Evolutionary conservation across 352 stramenopile genomes (phyloP).

Genomic region (Lagenidium sp.): DNA sequence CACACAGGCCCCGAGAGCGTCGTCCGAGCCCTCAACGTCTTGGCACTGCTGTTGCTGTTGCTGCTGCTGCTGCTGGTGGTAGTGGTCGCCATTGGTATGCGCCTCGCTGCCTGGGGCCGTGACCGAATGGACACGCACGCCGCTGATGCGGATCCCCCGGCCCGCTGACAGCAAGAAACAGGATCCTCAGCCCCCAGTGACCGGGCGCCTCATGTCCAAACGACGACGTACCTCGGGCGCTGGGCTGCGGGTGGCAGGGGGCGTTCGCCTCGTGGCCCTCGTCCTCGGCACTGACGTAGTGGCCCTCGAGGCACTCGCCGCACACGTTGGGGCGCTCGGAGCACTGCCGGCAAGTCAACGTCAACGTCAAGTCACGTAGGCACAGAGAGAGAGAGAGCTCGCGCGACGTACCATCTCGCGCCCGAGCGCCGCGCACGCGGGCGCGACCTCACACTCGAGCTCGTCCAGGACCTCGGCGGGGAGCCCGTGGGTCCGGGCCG

Average conservation of each 20-base stretch:
- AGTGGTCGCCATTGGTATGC: slow-evolving; percentile 1
- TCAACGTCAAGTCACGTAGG: too few relatives aligned
- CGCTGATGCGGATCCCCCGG: slow-evolving; percentile 53
- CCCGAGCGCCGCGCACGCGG: slow-evolving; percentile 35
- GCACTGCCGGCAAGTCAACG: too few relatives aligned
- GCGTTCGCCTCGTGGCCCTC: too few relatives aligned
- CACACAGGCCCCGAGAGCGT: too few relatives aligned
- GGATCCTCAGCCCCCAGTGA: background rate
- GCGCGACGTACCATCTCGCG: slow-evolving; percentile 27
- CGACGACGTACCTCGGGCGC: too few relatives aligned
- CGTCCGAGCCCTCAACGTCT: too few relatives aligned
- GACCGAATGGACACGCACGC: slow-evolving; percentile 52
- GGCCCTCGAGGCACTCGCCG: slow-evolving; percentile 61
- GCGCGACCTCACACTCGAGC: slow-evolving; percentile 33
- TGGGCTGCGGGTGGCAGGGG: too few relatives aligned
- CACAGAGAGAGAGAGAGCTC: too few relatives aligned
- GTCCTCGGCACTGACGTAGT: too few relatives aligned
- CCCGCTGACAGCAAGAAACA: background rate
- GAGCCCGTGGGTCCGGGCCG: slow-evolving; percentile 47
- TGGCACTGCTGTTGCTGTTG: too few relatives aligned
- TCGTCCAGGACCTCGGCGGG: slow-evolving; percentile 59
- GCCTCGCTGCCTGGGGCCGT: too few relatives aligned
- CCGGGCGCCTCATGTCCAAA: too few relatives aligned
- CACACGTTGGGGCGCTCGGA: slow-evolving; percentile 41
- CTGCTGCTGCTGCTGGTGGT: background rate